Percentiles rank a stretch among this genome's conserved stretches.
Evolutionary conservation across 768 basidiomycete species (phyloP).

Genomic region (Ephemerocybe angulata): DNA sequence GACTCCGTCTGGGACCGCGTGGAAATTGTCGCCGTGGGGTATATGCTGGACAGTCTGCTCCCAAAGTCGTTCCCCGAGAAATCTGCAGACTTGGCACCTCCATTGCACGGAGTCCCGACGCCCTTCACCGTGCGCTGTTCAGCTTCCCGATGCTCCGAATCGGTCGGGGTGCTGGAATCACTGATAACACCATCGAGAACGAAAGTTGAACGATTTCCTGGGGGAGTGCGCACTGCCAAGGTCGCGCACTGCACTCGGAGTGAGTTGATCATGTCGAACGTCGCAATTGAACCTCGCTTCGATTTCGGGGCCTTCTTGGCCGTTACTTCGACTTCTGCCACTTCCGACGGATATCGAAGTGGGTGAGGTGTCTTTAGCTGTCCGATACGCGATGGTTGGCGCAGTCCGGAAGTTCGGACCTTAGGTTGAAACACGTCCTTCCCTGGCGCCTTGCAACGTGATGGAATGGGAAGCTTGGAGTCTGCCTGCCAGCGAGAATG

Average conservation of each 20-base stretch:
- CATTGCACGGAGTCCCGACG: neutral
- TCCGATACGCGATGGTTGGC: neutral
- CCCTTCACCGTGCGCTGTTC: neutral
- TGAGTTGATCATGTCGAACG: conserved; percentile 8
- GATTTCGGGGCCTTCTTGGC: no score
- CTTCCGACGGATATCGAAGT: neutral
- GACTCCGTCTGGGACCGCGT: neutral
- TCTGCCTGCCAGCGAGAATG: no score
- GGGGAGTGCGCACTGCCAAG: neutral
- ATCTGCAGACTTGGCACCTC: neutral
- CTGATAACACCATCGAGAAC: neutral
- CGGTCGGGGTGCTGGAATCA: no score
- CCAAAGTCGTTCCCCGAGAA: neutral
- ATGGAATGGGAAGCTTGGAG: no score
- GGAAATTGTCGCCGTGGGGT: neutral
- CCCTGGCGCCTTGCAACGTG: no score
- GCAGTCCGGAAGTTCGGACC: neutral
- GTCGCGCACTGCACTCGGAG: conserved; percentile 8
- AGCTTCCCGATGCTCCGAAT: no score
- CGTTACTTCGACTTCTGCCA: no score
- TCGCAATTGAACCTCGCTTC: conserved; percentile 5
- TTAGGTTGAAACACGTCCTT: no score
- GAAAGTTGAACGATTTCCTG: neutral
- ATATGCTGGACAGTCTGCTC: neutral
- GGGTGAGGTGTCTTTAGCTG: neutral